Conservation (phyloP, 306 rosid species). For the Sechiopsis laciniata region DNA sequence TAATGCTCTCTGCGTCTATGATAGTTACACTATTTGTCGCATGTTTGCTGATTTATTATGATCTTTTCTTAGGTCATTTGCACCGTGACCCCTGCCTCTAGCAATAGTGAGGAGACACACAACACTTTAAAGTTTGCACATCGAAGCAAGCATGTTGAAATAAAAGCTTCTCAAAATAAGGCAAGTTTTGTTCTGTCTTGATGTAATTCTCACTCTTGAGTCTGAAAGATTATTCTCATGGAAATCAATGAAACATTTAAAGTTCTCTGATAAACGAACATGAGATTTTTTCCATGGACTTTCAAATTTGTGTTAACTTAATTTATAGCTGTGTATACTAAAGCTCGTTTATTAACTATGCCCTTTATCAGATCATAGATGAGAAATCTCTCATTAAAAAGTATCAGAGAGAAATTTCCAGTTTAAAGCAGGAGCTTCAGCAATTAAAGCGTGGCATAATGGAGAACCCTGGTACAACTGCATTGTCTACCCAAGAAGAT, state of each 20-base stretch:
- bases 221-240: neutral
- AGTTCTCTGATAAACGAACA: neutral
- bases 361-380: conserved; percentile 39
- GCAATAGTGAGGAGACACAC: conserved; percentile 55
- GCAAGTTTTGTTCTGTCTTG: conserved; percentile 26
- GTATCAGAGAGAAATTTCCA: conserved; percentile 53
- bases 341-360: neutral
- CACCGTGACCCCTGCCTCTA: conserved; percentile 53
- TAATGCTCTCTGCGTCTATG: neutral
- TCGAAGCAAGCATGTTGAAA: conserved; percentile 52
- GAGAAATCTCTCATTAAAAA: conserved; percentile 57
- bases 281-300: neutral
- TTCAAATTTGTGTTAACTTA: neutral
- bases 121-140: conserved; percentile 54
- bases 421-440: conserved; percentile 53
- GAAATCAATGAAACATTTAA: neutral
- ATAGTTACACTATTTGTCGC: neutral
- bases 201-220: neutral
- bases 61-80: conserved; percentile 42
- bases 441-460: conserved; percentile 45
- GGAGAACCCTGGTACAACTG: conserved; percentile 35
- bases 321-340: neutral
- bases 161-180: conserved; percentile 58
- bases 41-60: conserved; percentile 17
- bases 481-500: conserved; percentile 41